Evolutionary conservation across 352 stramenopile species (phyloP), one percentile per base, ranked within the genome.

Genomic region (Lagenidium sp.): DNA sequence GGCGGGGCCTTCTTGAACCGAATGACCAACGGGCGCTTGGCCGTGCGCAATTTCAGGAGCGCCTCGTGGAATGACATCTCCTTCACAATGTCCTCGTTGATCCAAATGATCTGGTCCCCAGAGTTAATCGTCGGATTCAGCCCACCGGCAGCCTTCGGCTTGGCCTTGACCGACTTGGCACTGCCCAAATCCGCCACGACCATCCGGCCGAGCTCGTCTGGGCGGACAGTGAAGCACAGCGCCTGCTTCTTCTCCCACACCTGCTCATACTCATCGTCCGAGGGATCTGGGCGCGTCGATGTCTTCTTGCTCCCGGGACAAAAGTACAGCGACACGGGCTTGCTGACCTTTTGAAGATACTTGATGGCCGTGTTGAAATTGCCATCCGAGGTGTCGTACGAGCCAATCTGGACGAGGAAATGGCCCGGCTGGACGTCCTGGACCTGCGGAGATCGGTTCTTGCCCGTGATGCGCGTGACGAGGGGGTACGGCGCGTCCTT

Each of bases 291-390:
- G 3, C 78, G 81, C 16, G 66, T 60, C 15, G 78, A 91, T 20
- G 73, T 40, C 48, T 88, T 85, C 44, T 90, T 87, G 51, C 83
- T 85, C 37, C 80, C 73, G 1, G 81, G 81, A 20, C 76, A 90
- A 36, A 94, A 94, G 53, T 67, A 91, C 5, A 94, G 54, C 19
- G 76, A 85, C 21, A 90, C 81, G 0, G 81, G 81, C 44, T 94
- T 94, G 50, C 65, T 76, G 8, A 94, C 76, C 44, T 91, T 89
- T 51, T 94, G 81, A 41, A 94, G 47, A 23, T 89, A 90, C 61
- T 94, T 94, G 55, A 94, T 94, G 16, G 81, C 81, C 4, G 78
- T 84, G 53, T 94, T 94, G 48, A 94, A 94, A 36, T 90, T 91
- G 24, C 81, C 81, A 29, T 85, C 77, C 4, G 75, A 63, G 0